A percentile compares a stretch with the other conserved stretches of the same genome.
phyloP scores from a whole-genome alignment of 306 rosid species.

The Castanospermum australe region DNA sequence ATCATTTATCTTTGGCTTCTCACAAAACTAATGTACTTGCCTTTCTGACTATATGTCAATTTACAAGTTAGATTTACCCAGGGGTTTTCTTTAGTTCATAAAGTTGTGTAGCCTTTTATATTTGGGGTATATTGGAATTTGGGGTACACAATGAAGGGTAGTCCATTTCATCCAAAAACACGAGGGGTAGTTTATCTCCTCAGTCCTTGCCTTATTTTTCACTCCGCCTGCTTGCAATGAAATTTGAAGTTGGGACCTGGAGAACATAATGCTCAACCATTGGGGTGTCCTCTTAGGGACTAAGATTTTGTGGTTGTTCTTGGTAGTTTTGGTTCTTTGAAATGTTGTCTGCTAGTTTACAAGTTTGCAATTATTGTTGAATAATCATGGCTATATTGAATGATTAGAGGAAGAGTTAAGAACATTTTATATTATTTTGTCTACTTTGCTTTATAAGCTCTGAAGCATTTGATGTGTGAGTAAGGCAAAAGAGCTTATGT shows the following conservation, averaged over 20 bases:
- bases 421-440: background rate
- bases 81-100: background rate
- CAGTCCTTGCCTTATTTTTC: background rate
- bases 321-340: background rate
- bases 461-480: background rate
- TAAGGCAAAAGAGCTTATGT: background rate
- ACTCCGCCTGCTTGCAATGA: background rate
- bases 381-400: background rate
- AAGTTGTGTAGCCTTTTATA: constrained; percentile 7
- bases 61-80: constrained; percentile 2
- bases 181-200: background rate
- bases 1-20: background rate
- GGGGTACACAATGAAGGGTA: background rate
- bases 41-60: background rate
- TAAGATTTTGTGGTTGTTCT: background rate
- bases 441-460: background rate
- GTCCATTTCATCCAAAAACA: background rate
- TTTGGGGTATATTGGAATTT: background rate
- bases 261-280: background rate
- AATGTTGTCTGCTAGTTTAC: background rate
- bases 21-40: background rate
- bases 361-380: background rate
- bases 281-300: background rate
- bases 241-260: background rate
- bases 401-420: background rate